A percentile compares a stretch with the other conserved stretches of the same genome.
phyloP scores from a whole-genome alignment of 345 rosid genomes.

The Triadica sebifera region DNA sequence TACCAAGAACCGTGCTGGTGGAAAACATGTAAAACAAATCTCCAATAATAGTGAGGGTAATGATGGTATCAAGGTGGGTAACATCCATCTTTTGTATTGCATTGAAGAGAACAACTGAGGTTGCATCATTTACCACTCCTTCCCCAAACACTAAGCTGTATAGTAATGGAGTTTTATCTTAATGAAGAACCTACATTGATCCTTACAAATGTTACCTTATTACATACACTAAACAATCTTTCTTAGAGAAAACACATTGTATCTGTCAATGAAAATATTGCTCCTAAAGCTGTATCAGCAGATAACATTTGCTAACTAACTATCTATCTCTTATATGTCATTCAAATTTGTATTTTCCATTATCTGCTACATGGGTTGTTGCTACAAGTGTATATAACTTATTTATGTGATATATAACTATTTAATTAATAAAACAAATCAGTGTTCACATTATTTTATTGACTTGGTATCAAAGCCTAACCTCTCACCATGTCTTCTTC shows the following conservation, averaged over 20 bases:
- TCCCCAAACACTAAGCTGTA: slow-evolving; percentile 93
- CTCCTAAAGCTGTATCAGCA: slow-evolving; percentile 82
- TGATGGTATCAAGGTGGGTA: slow-evolving; percentile 39
- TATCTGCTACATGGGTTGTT: slow-evolving; percentile 17
- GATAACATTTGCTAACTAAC: no score
- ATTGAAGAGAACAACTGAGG: slow-evolving; percentile 79
- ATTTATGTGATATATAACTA: no score
- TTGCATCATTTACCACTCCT: slow-evolving; percentile 95
- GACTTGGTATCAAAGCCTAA: no score
- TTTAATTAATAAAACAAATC: no score
- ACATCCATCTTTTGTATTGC: slow-evolving; percentile 77
- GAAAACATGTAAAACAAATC: slow-evolving; percentile 72
- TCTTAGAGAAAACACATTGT: slow-evolving; percentile 27
- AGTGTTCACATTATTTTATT: no score
- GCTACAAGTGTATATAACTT: no score
- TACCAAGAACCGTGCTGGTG: slow-evolving; percentile 75
- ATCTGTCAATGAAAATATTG: slow-evolving; percentile 89
- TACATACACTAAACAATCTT: neutral
- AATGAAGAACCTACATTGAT: slow-evolving; percentile 65
- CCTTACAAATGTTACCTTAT: neutral
- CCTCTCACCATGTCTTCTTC: no score
- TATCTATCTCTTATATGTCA: no score
- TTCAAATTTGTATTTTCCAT: no score
- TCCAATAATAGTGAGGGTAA: slow-evolving; percentile 43
- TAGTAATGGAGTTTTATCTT: slow-evolving; percentile 81